Base-by-base conservation (phyloP, 129 eudicot genomes). In the Tanacetum coccineum region DNA sequence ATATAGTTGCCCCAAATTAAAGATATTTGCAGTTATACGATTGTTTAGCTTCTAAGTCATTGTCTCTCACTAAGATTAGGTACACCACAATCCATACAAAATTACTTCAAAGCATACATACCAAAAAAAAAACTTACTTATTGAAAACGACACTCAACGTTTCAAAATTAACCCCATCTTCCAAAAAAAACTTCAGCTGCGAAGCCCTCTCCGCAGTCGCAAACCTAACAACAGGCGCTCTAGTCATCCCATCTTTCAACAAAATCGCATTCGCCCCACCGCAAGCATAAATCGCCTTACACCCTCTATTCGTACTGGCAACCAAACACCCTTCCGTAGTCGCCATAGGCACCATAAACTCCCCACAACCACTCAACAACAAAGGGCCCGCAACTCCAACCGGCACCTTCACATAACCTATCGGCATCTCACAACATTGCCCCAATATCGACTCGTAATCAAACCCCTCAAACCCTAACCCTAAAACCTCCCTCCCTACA, bases 241-340 rank as follows among this genome's bases (percentile, higher is more conserved):
- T 78, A 5, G 83, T 82, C 83, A 82, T 82, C 66, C 81, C 80
- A 56, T 82, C 87, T 45, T 75, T 82, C 73, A 82, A 71, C 62
- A 82, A 46, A 50, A 78, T 59, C 57, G 81, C 81, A 0, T 83
- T 82, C 14, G 87, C 78, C 14, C 87, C 87, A 44, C 87, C 87
- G 9, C 70, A 67, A 0, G 79, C 78, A 39, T 53, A 78, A 54
- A 82, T 74, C 3, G 87, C 87, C 74, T 82, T 82, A 39, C 87
- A 82, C 4, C 87, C 87, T 46, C 87, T 75, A 25, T 82, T 82
- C 7, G 83, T 75, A 71, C 87, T 82, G 0, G 87, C 87, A 15
- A 82, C 83, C 79, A 82, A 75, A 71, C 87, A 82, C 18, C 87
- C 87, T 20, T 82, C 87, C 5, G 87, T 82, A 2, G 87, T 82